Evolutionary conservation across 257 asterid genomes (phyloP).

Genomic region (Solanum neorickii): DNA sequence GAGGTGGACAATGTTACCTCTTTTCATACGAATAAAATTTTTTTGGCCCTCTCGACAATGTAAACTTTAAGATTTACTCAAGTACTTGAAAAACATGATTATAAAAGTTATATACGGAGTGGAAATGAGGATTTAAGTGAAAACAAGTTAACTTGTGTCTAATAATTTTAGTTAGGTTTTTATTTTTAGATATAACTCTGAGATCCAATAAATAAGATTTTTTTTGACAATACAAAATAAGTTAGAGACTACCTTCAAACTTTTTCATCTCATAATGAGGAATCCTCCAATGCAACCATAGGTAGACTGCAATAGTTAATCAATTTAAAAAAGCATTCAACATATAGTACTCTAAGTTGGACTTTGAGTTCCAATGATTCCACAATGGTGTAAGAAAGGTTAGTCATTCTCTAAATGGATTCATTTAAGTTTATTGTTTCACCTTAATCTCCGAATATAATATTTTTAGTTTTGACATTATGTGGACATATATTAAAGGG

Average conservation of each 20-base stretch:
- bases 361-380: too few relatives aligned
- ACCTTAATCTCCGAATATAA: background rate
- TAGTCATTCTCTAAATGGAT: background rate
- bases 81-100: too few relatives aligned
- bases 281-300: too few relatives aligned
- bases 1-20: too few relatives aligned
- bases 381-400: background rate
- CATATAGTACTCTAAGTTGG: too few relatives aligned
- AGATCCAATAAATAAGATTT: background rate
- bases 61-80: too few relatives aligned
- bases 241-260: background rate
- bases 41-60: too few relatives aligned
- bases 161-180: background rate
- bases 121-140: background rate
- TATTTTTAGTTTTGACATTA: background rate
- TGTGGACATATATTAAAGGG: background rate
- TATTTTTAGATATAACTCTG: too few relatives aligned
- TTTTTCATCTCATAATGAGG: too few relatives aligned
- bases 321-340: too few relatives aligned
- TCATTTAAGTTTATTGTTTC: background rate
- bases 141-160: slow-evolving; percentile 55
- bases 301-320: too few relatives aligned
- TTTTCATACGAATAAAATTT: accelerated
- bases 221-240: too few relatives aligned
- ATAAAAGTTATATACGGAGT: slow-evolving; percentile 16